Base-by-base conservation (phyloP, 2,329 filamentous ascomycete genomes). In the Cytospora paraplurivora region DNA sequence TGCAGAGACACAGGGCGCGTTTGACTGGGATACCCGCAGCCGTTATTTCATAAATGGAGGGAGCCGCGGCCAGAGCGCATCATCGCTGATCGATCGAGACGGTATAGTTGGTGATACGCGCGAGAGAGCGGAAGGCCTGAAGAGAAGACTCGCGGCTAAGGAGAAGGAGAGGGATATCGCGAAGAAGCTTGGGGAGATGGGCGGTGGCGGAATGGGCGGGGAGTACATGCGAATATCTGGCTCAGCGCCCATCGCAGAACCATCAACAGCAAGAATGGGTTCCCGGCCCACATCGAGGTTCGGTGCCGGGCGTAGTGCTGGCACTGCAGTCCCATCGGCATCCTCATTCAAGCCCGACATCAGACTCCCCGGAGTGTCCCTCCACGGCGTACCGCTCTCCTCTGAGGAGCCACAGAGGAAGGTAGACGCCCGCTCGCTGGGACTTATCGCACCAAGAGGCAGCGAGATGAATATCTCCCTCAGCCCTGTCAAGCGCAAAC, bases 121-220 rank as follows among this genome's bases (percentile, higher is more conserved):
- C 35, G 87, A 87, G 69, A 82, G 84, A 64, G 85, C 87, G 58
- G 90, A 93, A 67, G 83, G 85, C 19, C 76, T 91, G 68, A 88
- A 86, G 67, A 82, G 87, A 62, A 83, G 83, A 4, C 77, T 93
- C 7, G 84, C 86, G 7, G 84, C 84, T 15, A 84, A 86, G 69
- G 89, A 93, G 74, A 88, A 85, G 71, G 91, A 94, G 73, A 81
- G 86, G 21, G 88, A 91, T 32, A 82, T 95, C 56, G 89, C 88
- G 67, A 86, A 85, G 72, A 86, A 85, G 68, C 79, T 95, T 2
- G 85, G 85, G 11, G 78, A 83, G 57, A 78, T 87, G 64, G 89
- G 89, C 11, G 82, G 79, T 56, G 55, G 50, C 21, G 88, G 88
- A 7, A 83, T 88, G 0, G 90, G 90, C 2, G 84, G 81, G 54